These are phyloP conservation scores for Linum trigynum DNA, from an alignment of 345 rosid genomes.

Conservation along the genomic window DNA sequence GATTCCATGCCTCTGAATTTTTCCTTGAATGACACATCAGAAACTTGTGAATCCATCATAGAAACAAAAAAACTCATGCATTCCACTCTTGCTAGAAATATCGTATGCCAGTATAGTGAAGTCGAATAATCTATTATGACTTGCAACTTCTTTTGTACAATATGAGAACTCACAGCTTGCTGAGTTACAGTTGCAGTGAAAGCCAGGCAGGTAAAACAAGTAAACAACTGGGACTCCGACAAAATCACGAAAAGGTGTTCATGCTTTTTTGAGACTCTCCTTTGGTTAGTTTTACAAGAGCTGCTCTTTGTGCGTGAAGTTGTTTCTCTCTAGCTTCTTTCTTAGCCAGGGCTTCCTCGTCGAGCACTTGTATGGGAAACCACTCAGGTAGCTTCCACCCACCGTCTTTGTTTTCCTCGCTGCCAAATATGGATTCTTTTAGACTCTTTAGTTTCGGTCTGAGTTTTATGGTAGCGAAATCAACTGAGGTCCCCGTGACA, in stretches of 20 bases:
- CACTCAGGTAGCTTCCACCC: slow-evolving; percentile 64
- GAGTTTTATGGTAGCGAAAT: slow-evolving; percentile 43
- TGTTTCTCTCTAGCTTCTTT: slow-evolving; percentile 60
- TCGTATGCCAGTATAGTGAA: too few relatives aligned
- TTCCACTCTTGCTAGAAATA: too few relatives aligned
- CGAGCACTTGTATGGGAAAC: slow-evolving; percentile 73
- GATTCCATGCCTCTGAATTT: too few relatives aligned
- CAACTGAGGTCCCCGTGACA: slow-evolving; percentile 44
- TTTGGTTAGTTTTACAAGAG: slow-evolving; percentile 43
- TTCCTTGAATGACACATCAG: too few relatives aligned
- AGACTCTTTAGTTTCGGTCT: slow-evolving; percentile 30
- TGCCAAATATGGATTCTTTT: slow-evolving; percentile 17
- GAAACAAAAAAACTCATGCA: too few relatives aligned
- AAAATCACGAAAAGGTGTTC: neutral
- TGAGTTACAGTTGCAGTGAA: too few relatives aligned
- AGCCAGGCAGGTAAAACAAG: too few relatives aligned
- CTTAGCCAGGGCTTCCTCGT: slow-evolving; percentile 65
- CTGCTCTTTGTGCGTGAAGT: slow-evolving; percentile 27
- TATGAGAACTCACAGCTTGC: too few relatives aligned
- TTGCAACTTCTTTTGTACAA: too few relatives aligned
- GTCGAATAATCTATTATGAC: too few relatives aligned
- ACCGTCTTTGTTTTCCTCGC: slow-evolving; percentile 18
- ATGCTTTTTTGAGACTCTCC: slow-evolving; percentile 40
- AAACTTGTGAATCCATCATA: too few relatives aligned
- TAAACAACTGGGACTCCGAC: too few relatives aligned